Base-by-base conservation (phyloP, 1,284 basidiomycete species). In the Apiotrichum akiyoshidainum region DNA sequence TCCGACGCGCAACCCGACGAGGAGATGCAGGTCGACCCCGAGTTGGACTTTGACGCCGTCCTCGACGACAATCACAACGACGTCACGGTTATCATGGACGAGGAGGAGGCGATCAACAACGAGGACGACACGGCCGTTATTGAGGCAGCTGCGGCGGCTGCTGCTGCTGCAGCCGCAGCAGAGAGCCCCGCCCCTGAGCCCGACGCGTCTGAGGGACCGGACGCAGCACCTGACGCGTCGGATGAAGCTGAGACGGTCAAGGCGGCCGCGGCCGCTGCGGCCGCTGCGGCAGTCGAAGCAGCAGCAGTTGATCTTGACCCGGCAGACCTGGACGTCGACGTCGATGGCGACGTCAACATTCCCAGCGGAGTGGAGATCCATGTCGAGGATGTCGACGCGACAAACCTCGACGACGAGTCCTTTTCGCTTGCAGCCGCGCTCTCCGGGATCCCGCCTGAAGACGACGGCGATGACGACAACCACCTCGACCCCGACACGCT, bases 401-500 rank as follows among this genome's bases (percentile, higher is more conserved):
- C 26, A 12, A 37, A 51, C 33, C 46, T 57, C 10, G 41, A 47
- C n/a, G 40, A 52, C 41, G 41, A 17, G 21, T 14, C 41, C n/a
- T 26, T 52, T 26, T 56, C 54, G 47, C 56, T 63, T 16, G 62
- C 53, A 1, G 62, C 58, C 17, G 62, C 62, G 5, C 46, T 63
- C 17, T 54, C 55, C 33, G 45, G 21, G 35, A 44, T 63, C 21
- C 54, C 61, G 16, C 52, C 61, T 2, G 55, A 45, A 11, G 58
- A 58, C 52, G 50, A 51, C 34, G 17, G 14, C 26, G 46, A 47
- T 5, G 35, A 47, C 9, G 37, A 39, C 3, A 44, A 45, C 42
- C 48, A 50, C 21, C 22, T 49, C 31, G 74, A 76, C 54, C 72
- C 72, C 1, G 70, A 65, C 19, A 76, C 70, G 39, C 62, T 76